Percentiles rank a stretch among this genome's conserved stretches.
Conservation (phyloP, 176 grass and related monocot genomes). For the Oryza officinalis region DNA sequence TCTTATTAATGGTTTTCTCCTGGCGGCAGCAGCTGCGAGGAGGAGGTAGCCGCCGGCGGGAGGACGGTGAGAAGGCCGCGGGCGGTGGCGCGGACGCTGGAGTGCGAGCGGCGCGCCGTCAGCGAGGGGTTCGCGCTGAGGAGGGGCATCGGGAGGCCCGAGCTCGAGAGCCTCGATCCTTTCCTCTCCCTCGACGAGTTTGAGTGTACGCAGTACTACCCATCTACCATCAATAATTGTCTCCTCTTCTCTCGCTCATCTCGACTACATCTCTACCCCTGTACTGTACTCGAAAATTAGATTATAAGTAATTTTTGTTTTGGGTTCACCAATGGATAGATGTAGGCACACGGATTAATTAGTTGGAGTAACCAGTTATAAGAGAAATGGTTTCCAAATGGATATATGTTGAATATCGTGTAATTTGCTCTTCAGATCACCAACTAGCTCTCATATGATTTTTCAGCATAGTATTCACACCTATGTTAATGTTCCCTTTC, state of each 20-base stretch:
- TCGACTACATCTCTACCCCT: too few species aligned
- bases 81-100: conserved; percentile 32
- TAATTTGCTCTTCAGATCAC: neutral
- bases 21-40: neutral
- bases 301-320: too few species aligned
- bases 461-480: neutral
- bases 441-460: neutral
- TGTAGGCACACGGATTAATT: neutral
- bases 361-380: neutral
- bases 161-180: conserved; percentile 71
- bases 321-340: too few species aligned
- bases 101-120: conserved; percentile 12
- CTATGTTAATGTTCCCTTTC: neutral
- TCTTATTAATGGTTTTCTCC: too few species aligned
- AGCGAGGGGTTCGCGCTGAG: conserved; percentile 29
- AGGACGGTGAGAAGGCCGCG: neutral
- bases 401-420: too few species aligned
- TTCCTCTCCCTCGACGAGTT: conserved; percentile 71
- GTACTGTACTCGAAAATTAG: too few species aligned
- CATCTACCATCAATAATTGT: too few species aligned
- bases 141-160: conserved; percentile 43
- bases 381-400: neutral
- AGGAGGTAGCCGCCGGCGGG: neutral
- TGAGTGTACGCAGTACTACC: conserved; percentile 40
- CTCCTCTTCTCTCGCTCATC: too few species aligned